Evolutionary conservation across 2,329 filamentous ascomycete species (phyloP).

Genomic region (Ascochyta rabiei): DNA sequence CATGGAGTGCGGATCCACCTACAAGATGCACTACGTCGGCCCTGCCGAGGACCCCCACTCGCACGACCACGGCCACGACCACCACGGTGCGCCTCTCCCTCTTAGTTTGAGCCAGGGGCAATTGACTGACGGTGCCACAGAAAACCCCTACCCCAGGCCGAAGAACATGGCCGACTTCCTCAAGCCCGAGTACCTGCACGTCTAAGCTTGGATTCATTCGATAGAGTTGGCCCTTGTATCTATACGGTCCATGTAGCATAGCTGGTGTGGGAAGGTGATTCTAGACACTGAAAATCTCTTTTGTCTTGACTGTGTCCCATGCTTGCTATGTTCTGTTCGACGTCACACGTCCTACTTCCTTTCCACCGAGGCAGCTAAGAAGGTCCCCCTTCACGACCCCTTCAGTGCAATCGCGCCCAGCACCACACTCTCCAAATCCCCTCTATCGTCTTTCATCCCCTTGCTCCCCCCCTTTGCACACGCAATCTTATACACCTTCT

Average conservation of each 20-base stretch:
- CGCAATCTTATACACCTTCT: constrained; percentile 83
- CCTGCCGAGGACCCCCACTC: constrained; percentile 74
- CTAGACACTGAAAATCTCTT: constrained; percentile 13
- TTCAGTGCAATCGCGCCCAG: constrained; percentile 80
- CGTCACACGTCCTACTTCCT: neutral
- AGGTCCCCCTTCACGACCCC: constrained; percentile 53
- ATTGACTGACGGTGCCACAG: constrained; percentile 12
- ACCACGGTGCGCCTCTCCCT: constrained; percentile 27
- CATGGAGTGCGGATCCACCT: constrained; percentile 93
- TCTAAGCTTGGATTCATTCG: constrained; percentile 26
- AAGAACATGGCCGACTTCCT: constrained; percentile 98
- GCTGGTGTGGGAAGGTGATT: constrained; percentile 32
- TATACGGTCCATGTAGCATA: constrained; percentile 46
- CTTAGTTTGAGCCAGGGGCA: neutral
- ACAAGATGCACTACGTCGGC: constrained; percentile 98
- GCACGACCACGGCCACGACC: constrained; percentile 59
- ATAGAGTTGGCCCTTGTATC: constrained; percentile 34
- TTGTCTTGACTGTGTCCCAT: constrained; percentile 4
- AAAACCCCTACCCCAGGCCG: constrained; percentile 67
- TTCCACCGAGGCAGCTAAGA: neutral
- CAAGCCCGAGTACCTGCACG: constrained; percentile 90
- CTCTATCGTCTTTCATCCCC: constrained; percentile 40
- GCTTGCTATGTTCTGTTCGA: neutral
- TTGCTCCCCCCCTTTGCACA: constrained; percentile 52
- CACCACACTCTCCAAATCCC: constrained; percentile 68